These are phyloP conservation scores for Leishmania major DNA, from an alignment of 208 protist genomes.

Conservation along the genomic window DNA sequence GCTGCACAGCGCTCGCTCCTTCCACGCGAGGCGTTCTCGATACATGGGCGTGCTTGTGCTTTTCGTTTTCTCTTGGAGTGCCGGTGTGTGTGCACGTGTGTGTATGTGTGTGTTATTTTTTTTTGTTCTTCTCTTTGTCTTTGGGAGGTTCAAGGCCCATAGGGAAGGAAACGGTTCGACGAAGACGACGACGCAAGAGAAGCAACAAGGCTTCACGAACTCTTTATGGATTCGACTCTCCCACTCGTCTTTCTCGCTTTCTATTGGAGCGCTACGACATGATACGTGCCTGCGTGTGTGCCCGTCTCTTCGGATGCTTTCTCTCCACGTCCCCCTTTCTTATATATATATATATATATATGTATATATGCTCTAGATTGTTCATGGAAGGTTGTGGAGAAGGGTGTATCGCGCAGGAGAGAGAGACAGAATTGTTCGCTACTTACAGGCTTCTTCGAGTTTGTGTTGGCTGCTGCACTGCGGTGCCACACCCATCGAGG, in stretches of 20 bases:
- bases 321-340: background rate
- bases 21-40: background rate
- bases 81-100: too few species aligned
- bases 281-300: background rate
- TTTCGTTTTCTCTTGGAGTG: background rate
- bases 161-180: background rate
- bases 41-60: background rate
- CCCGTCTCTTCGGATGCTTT: background rate
- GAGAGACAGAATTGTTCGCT: background rate
- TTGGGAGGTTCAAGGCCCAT: background rate
- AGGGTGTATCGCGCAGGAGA: background rate
- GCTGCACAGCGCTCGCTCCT: background rate
- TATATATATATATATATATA: too few species aligned
- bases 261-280: background rate
- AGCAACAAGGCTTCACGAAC: background rate
- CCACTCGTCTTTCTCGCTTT: background rate
- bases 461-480: background rate
- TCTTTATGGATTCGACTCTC: background rate
- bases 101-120: too few species aligned
- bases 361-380: background rate
- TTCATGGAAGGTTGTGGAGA: background rate
- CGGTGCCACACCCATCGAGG: background rate
- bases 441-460: background rate
- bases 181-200: background rate
- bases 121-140: too few species aligned